Evolutionary conservation across 257 asterid species (phyloP).

Genomic region (Ophiorrhiza pumila): DNA sequence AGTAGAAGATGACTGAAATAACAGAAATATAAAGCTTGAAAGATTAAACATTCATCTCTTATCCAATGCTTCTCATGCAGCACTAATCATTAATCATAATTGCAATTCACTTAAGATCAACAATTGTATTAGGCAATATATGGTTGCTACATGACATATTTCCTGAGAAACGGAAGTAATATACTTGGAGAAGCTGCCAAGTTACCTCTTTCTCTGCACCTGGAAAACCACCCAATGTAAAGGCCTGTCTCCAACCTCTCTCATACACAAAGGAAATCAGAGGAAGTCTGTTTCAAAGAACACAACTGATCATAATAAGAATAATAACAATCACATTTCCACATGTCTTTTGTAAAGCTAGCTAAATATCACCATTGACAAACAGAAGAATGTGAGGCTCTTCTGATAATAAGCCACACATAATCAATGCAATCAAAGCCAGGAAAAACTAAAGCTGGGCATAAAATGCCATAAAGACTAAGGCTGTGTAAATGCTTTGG

Average conservation of each 20-base stretch:
- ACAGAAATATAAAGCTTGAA: background rate
- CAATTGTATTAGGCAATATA: background rate
- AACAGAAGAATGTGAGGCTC: background rate
- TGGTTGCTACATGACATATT: background rate
- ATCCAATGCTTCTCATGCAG: background rate
- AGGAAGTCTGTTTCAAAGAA: constrained; percentile 43
- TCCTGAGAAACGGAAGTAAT: background rate
- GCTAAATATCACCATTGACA: background rate
- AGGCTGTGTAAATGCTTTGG: background rate
- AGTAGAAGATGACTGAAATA: no score
- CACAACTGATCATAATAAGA: constrained; percentile 3
- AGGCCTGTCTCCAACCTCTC: constrained; percentile 92
- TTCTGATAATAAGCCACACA: background rate
- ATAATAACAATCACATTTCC: constrained; percentile 12
- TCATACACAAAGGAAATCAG: constrained; percentile 80
- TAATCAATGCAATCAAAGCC: background rate
- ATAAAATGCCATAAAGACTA: background rate
- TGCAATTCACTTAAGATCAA: background rate
- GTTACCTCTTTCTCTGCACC: constrained; percentile 85
- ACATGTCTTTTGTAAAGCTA: background rate
- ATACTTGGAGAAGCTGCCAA: background rate
- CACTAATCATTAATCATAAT: background rate
- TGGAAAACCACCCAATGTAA: constrained; percentile 80
- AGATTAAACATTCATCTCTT: background rate
- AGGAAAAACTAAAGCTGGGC: background rate